Base-by-base conservation (phyloP, 2,329 filamentous ascomycete genomes). In the Colletotrichum phormii region DNA sequence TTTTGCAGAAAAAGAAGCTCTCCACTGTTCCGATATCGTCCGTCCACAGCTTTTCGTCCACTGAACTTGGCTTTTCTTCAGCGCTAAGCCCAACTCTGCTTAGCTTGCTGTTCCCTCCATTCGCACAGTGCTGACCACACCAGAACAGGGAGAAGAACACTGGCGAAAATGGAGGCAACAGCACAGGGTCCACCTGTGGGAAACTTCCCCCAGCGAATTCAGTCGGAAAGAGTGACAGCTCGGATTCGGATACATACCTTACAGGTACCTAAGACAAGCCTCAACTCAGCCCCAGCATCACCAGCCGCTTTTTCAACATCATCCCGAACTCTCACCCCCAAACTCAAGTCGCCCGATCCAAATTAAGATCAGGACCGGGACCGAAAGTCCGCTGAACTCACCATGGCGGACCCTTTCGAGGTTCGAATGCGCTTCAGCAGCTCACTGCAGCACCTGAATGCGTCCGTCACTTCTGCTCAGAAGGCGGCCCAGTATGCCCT, bases 391-490 rank as follows among this genome's bases (percentile, higher is more conserved):
- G 15, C 18, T 11, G 22, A 26, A 24, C 4, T 5, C 49, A 22
- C 12, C 76, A 91, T 90, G 88, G 85, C 88, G 61, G 95, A 99
- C 84, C 97, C 97, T 6, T 99, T 99, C 83, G 97, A 98, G 86
- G 96, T 98, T 78, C 95, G 97, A 80, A 95, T 99, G 90, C 95
- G 95, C 84, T 99, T 99, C 87, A 98, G 95, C 65, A 89, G 89
- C 64, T 94, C 97, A 81, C 90, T 99, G 29, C 93, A 97, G 77
- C 94, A 97, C 81, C 91, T 99, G 74, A 97, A 95, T 81, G 97
- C 97, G 13, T 96, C 94, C 5, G 93, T 97, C 70, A 93, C 93
- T 15, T 96, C 95, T 15, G 93, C 95, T 1, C 94, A 96, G 79
- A 98, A 98, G 85, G 94, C 95, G 3, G 96, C 97, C 33, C 93